Percentiles rank a stretch among this genome's conserved stretches.
Evolutionary conservation across 1,139 yeast species (phyloP).

Genomic region (Lodderomyces metapsilosis): DNA sequence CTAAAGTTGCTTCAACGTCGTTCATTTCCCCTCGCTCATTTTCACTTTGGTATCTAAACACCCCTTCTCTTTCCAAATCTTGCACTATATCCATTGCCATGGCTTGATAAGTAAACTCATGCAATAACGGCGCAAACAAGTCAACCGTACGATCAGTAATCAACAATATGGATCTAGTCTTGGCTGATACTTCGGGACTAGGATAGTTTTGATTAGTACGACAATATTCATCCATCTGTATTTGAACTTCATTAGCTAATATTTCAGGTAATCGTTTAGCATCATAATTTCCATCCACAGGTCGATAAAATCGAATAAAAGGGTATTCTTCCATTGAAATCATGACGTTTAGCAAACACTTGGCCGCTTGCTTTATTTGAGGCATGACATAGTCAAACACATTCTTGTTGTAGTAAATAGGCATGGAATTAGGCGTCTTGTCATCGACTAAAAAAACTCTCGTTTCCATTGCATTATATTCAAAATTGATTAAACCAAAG

Average conservation of each 20-base stretch:
- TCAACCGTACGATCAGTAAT: constrained; percentile 85
- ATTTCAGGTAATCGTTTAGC: constrained; percentile 69
- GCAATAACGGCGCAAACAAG: constrained; percentile 78
- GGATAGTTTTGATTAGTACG: constrained; percentile 64
- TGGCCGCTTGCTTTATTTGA: constrained; percentile 60
- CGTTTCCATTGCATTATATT: constrained; percentile 36
- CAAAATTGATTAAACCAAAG: constrained; percentile 27
- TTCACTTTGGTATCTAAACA: constrained; percentile 61
- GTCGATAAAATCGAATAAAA: constrained; percentile 67
- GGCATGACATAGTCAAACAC: constrained; percentile 62
- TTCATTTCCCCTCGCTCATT: constrained; percentile 55
- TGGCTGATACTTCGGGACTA: constrained; percentile 51
- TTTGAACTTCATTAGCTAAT: constrained; percentile 73
- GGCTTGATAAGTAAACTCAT: constrained; percentile 92
- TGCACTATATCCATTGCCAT: constrained; percentile 78
- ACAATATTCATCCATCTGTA: constrained; percentile 71
- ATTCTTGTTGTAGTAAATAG: constrained; percentile 66
- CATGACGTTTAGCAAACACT: constrained; percentile 66
- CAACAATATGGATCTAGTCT: constrained; percentile 72
- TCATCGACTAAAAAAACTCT: constrained; percentile 40
- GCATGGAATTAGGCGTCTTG: constrained; percentile 56
- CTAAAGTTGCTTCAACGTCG: constrained; percentile 41
- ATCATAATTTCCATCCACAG: constrained; percentile 44
- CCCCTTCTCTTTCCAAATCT: constrained; percentile 48
- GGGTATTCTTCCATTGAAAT: constrained; percentile 87